Evolutionary conservation across 768 basidiomycete genomes (phyloP).

Genomic region (Amanita fuliginea): DNA sequence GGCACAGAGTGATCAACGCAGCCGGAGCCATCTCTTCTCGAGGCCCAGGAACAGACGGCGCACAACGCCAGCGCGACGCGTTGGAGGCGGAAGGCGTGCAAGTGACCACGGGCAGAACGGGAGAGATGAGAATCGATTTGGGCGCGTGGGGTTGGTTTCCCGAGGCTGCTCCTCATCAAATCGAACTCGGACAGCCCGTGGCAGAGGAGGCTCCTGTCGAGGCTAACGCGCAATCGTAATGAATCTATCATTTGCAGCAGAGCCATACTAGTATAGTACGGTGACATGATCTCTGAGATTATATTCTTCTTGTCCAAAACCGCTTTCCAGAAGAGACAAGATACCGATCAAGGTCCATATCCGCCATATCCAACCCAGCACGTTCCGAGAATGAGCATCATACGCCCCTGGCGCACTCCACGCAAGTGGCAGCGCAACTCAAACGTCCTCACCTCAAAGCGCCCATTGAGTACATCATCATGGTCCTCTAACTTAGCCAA

Average conservation of each 20-base stretch:
- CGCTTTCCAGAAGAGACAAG: too few relatives aligned
- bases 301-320: too few relatives aligned
- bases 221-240: background rate
- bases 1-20: slow-evolving; percentile 69
- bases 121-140: slow-evolving; percentile 50
- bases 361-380: slow-evolving; percentile 18
- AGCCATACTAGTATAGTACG: too few relatives aligned
- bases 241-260: background rate
- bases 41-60: slow-evolving; percentile 75
- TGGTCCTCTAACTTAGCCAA: too few relatives aligned
- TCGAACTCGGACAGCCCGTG: background rate
- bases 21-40: slow-evolving; percentile 72
- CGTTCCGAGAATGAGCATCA: slow-evolving; percentile 22
- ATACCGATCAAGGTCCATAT: too few relatives aligned
- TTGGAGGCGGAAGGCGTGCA: slow-evolving; percentile 79
- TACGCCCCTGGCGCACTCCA: slow-evolving; percentile 53
- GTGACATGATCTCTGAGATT: too few relatives aligned
- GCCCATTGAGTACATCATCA: too few relatives aligned
- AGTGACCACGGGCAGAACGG: slow-evolving; percentile 45
- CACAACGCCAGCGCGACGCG: slow-evolving; percentile 61
- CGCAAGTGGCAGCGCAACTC: slow-evolving; percentile 26
- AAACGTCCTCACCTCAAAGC: slow-evolving; percentile 32
- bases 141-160: slow-evolving; percentile 63
- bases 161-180: background rate
- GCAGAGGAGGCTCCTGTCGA: background rate